Evolutionary conservation across 495 filamentous ascomycete genomes (phyloP), one percentile per base, ranked within the genome.

Genomic region (Melanomma pulvis-pyrius): DNA sequence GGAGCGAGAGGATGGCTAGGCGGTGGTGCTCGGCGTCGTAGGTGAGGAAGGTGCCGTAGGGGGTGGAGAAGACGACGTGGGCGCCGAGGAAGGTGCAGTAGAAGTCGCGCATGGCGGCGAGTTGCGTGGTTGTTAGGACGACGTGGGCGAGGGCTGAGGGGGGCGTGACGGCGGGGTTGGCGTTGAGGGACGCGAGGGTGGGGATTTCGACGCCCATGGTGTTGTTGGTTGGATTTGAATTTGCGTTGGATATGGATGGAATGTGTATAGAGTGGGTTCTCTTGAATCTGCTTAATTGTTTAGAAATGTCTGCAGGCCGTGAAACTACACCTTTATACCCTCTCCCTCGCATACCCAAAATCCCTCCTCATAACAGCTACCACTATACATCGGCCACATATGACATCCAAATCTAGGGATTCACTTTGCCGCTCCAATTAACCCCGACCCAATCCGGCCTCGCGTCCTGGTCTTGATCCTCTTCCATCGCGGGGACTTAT

Each of bases 21-120:
- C 80, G 80, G 65, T 82, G 80, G 59, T 82, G 80, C 62, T 82
- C 80, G 0, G 79, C 73, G 59, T 82, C 80, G 67, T 78, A 82
- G 3, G 70, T 66, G 21, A 82, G 58, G 70, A 81, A 82, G 9
- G 75, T 39, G 29, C 80, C 24, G 1, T 32, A 21, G 9, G 65
- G 54, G 12, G 62, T 66, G 24, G 49, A 21, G 51, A 26, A 53
- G 4, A 28, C 19, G 32, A 54, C 69, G 19, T 68, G 59, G 7
- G 72, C 78, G 19, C 73, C 73, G 9, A 80, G 68, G 59, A 80
- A 73, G 12, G 41, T 67, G 54, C 71, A 74, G 68, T 78, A 79
- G 61, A 74, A 80, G 12, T 64, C 65, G n/a, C 73, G 19, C 73
- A 80, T 74, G 0, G 56, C 50, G 55, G 61, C 59, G 55, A 69